Conservation (phyloP, 768 basidiomycete genomes). For the Mycena belliarum region DNA sequence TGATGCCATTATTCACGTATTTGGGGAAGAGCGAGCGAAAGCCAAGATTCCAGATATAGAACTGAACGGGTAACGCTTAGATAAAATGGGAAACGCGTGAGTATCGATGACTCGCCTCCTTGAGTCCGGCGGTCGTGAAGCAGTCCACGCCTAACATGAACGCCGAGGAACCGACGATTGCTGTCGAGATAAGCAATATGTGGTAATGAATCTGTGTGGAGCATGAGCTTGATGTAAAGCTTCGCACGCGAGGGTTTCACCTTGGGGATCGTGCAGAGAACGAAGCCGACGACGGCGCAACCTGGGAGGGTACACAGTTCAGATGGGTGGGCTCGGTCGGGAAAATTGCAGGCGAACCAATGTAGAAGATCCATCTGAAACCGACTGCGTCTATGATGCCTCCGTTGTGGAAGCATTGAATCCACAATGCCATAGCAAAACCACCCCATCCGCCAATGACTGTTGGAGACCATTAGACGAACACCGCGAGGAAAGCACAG, state of each 20-base stretch:
- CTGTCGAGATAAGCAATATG: constrained; percentile 82
- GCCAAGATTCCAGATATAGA: constrained; percentile 95
- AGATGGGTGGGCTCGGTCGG: constrained; percentile 19
- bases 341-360: constrained; percentile 50
- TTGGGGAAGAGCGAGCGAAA: constrained; percentile 80
- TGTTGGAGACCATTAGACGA: neutral
- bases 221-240: constrained; percentile 9
- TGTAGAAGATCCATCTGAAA: constrained; percentile 87
- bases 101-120: constrained; percentile 63
- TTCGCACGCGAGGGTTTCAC: constrained; percentile 29
- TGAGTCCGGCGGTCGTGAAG: constrained; percentile 87
- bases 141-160: constrained; percentile 95
- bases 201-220: constrained; percentile 74
- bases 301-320: constrained; percentile 46
- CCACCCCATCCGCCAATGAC: constrained; percentile 80
- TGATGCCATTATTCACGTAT: constrained; percentile 62
- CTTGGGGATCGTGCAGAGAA: constrained; percentile 81
- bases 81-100: constrained; percentile 14
- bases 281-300: constrained; percentile 75
- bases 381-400: constrained; percentile 79
- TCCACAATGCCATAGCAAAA: constrained; percentile 82
- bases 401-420: constrained; percentile 82
- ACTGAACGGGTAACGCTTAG: constrained; percentile 45
- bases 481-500: neutral
- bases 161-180: constrained; percentile 86